These are phyloP conservation scores for Viridothelium virens DNA, from an alignment of 495 filamentous ascomycete species.

Conservation along the genomic window DNA sequence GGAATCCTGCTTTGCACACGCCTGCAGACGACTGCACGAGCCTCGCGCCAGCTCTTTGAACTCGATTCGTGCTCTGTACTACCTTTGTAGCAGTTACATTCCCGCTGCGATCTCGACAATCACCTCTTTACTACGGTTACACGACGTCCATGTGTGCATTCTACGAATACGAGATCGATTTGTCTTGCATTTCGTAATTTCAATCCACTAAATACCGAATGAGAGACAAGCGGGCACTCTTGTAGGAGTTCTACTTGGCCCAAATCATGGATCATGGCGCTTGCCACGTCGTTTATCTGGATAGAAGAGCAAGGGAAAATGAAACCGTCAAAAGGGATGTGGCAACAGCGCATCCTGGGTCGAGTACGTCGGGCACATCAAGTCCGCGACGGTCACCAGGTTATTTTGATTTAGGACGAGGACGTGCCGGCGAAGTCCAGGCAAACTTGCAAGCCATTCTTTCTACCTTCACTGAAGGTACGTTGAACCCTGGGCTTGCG, in stretches of 20 bases:
- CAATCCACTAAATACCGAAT: neutral
- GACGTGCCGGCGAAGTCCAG: conserved; percentile 23
- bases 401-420: conserved; percentile 25
- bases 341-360: neutral
- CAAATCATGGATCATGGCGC: conserved; percentile 32
- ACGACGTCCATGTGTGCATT: conserved; percentile 6
- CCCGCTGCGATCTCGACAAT: neutral
- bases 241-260: neutral
- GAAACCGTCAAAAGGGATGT: conserved; percentile 27
- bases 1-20: neutral
- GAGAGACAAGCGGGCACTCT: neutral
- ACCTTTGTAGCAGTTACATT: neutral
- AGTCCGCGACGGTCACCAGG: conserved; percentile 19
- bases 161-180: conserved; percentile 4
- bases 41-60: neutral
- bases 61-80: neutral
- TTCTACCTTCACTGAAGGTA: conserved; percentile 32
- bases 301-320: conserved; percentile 28
- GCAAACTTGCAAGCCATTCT: conserved; percentile 29
- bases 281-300: conserved; percentile 35
- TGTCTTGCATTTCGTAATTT: neutral
- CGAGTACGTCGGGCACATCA: conserved; percentile 3
- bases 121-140: neutral
- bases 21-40: neutral
- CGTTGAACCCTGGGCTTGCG: neutral